Conservation (phyloP, 2,329 filamentous ascomycete genomes). For the Ophiostoma quercus region DNA sequence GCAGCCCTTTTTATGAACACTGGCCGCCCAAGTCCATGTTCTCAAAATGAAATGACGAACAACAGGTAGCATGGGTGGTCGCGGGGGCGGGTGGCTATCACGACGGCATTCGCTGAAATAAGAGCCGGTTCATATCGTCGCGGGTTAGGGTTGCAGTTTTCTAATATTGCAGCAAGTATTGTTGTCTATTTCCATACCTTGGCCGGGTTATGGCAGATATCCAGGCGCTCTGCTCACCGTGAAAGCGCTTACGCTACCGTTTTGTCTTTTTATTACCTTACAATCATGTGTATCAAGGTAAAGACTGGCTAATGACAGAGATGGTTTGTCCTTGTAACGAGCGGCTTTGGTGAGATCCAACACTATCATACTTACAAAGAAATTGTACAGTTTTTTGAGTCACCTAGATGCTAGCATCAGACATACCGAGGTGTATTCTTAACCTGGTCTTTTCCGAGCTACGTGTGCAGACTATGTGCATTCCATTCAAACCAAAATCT, state of each 20-base stretch:
- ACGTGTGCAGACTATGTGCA: too few relatives aligned
- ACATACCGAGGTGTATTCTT: too few relatives aligned
- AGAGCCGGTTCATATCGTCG: not conserved
- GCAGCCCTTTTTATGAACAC: not conserved
- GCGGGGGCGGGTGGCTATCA: not conserved
- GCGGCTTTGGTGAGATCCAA: too few relatives aligned
- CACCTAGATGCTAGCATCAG: too few relatives aligned
- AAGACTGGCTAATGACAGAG: not conserved
- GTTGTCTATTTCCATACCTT: not conserved
- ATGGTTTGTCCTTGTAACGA: not conserved
- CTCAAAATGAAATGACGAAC: too few relatives aligned
- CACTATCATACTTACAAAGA: too few relatives aligned
- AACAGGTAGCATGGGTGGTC: too few relatives aligned
- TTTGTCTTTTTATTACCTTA: too few relatives aligned
- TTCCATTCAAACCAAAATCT: too few relatives aligned
- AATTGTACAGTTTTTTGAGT: too few relatives aligned
- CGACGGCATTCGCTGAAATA: not conserved
- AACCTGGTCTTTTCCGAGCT: too few relatives aligned
- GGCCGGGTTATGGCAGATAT: not conserved
- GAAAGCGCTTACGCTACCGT: not conserved
- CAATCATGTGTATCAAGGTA: not conserved
- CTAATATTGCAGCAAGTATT: not conserved
- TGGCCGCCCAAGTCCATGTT: too few relatives aligned
- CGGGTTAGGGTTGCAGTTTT: not conserved
- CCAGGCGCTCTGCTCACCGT: not conserved